phyloP scores from a whole-genome alignment of 2,329 filamentous ascomycete genomes.

The Neoscytalidium dimidiatum region DNA sequence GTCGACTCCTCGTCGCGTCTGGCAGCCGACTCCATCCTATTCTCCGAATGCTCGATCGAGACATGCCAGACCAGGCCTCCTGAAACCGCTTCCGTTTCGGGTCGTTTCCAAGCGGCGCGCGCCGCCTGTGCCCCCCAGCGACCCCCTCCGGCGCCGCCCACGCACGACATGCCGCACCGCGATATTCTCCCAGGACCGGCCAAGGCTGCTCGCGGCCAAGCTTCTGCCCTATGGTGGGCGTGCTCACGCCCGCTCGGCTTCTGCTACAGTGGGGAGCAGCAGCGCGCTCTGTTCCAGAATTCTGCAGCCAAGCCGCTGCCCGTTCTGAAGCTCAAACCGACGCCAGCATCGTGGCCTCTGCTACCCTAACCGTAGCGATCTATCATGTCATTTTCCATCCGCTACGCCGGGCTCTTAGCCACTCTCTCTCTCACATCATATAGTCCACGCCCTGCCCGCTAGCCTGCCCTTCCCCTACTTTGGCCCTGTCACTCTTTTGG shows the following conservation, averaged over 20 bases:
- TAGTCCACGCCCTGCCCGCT: conserved; percentile 3
- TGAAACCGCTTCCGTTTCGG: conserved; percentile 20
- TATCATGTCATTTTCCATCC: not conserved
- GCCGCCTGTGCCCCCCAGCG: too few species aligned
- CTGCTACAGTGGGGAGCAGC: conserved; percentile 17
- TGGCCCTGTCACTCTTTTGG: conserved; percentile 21
- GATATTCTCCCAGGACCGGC: not conserved
- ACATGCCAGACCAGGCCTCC: not conserved
- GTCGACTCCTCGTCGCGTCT: conserved; percentile 3
- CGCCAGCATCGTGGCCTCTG: not conserved
- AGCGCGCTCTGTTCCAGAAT: conserved; percentile 17
- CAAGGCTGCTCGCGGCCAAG: conserved; percentile 7
- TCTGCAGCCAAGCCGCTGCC: conserved; percentile 14
- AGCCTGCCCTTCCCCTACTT: conserved; percentile 14
- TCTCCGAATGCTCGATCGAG: conserved; percentile 14
- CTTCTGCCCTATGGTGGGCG: conserved; percentile 16
- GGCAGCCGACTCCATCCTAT: conserved; percentile 12
- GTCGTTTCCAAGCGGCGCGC: conserved; percentile 7
- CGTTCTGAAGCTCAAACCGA: conserved; percentile 1
- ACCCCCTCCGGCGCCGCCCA: too few species aligned
- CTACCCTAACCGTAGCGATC: not conserved
- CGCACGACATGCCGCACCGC: not conserved
- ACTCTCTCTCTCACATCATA: not conserved
- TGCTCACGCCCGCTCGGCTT: conserved; percentile 13
- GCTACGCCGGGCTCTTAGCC: too few species aligned